phyloP scores from a whole-genome alignment of 352 stramenopile genomes.

The Blastocystis hominis region DNA sequence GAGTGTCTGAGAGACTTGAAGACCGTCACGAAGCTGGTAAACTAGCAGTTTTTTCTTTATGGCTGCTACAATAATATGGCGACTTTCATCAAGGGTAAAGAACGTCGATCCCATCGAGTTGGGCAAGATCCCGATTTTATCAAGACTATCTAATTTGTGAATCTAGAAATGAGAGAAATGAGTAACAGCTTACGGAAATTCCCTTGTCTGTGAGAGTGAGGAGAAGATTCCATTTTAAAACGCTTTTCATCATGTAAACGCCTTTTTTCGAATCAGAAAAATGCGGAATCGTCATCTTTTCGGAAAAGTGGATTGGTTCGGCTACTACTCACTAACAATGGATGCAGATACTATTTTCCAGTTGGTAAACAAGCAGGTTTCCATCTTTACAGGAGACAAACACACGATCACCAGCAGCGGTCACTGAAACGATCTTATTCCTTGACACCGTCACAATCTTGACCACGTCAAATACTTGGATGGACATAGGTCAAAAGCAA shows the following conservation, averaged over 20 bases:
- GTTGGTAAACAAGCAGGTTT: conserved; percentile 6
- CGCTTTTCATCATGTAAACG: neutral
- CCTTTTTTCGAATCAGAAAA: neutral
- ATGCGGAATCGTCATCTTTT: neutral
- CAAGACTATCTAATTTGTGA: neutral
- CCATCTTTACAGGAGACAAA: conserved; percentile 16
- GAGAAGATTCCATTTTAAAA: conserved; percentile 13
- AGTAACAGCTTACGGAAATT: neutral
- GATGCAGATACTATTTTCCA: neutral
- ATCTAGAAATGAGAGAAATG: neutral
- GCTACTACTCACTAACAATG: neutral
- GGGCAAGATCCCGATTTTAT: neutral
- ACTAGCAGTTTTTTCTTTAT: neutral
- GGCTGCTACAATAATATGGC: neutral
- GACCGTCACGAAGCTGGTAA: neutral
- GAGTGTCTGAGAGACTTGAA: neutral
- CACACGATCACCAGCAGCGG: neutral
- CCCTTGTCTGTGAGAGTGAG: neutral
- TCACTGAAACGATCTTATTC: neutral
- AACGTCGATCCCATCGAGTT: neutral
- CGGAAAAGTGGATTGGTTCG: neutral
- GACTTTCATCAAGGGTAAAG: neutral
- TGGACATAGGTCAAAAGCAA: too few relatives aligned
- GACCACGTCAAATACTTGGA: conserved; percentile 7
- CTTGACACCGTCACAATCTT: neutral